Base-by-base conservation (phyloP, 768 basidiomycete species). In the Cystobasidium tubakii region DNA sequence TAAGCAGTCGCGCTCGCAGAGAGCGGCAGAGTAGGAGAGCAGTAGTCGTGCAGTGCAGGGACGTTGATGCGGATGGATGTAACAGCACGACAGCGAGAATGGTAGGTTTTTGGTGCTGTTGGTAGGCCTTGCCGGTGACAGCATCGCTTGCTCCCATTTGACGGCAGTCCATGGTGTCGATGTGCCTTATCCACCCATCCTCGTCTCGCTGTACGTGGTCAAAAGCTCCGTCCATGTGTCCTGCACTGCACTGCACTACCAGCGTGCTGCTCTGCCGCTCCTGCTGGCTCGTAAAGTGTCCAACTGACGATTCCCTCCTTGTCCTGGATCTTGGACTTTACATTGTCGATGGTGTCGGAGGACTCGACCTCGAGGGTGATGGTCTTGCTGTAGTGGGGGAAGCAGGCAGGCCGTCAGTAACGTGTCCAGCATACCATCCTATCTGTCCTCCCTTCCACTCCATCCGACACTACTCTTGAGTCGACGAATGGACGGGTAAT, bases 301-400 rank as follows among this genome's bases (percentile, higher is more conserved):
- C 31, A 42, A 65, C 63, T 29, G 12, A 69, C 66, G 44, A 95
- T 95, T 75, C 88, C 91, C 79, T 92, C 91, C 84, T 93, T 94
- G 81, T 93, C 91, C 81, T 93, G 91, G 64, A 95, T 93, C 86
- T 92, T 93, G 42, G 89, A 88, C 85, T 93, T 93, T 27, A 93
- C 91, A 77, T 92, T 91, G 80, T 94, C 92, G 79, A 95, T 93
- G 19, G 92, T 93, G 81, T 93, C 91, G 0, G 89, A 91, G 0
- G 91, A 92, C 82, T 94, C 91, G 50, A 94, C 92, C 80, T 95
- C 92, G 90, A 75, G 66, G 63, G 75, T 75, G 73, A 79, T 79
- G 64, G 89, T 90, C 85, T 89, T 89, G 65, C 88, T 90, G 13
- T 88, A 88, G 3, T 89, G 9, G 23, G 9, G 62, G 29, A 10